A percentile compares a stretch with the other conserved stretches of the same genome.
Conservation (phyloP, 768 basidiomycete genomes). For the Leccinum pellstonianum region DNA sequence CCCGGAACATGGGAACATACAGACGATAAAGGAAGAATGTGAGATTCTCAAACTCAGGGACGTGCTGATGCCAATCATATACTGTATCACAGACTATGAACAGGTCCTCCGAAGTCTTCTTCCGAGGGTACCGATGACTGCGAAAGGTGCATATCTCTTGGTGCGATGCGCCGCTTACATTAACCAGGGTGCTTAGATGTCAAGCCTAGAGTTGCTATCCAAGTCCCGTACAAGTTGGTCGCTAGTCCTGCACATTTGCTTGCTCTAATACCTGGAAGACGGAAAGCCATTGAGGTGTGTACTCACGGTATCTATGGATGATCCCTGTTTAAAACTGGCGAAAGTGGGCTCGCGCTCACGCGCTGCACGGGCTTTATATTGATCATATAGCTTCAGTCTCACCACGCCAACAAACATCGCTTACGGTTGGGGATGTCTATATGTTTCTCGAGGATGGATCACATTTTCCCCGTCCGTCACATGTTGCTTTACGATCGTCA, state of each 20-base stretch:
- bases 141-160: constrained; percentile 34
- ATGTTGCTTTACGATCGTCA: constrained; percentile 7
- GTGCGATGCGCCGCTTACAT: background rate
- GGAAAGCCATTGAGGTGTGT: constrained; percentile 50
- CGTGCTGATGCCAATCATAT: background rate
- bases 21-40: constrained; percentile 19
- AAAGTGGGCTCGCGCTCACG: constrained; percentile 48
- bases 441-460: constrained; percentile 44
- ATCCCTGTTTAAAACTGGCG: constrained; percentile 1
- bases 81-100: constrained; percentile 30
- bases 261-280: constrained; percentile 39
- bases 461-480: constrained; percentile 35
- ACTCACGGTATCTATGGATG: background rate
- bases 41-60: constrained; percentile 4
- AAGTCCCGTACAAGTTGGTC: constrained; percentile 41
- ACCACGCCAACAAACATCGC: constrained; percentile 19
- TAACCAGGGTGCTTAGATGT: constrained; percentile 30
- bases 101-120: constrained; percentile 36
- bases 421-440: constrained; percentile 44
- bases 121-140: constrained; percentile 43
- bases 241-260: constrained; percentile 35
- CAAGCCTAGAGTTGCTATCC: constrained; percentile 30
- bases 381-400: constrained; percentile 24
- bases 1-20: background rate
- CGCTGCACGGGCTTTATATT: constrained; percentile 39